phyloP scores from a whole-genome alignment of 192 early-diverging fungal species.

The Phycomyces nitens region DNA sequence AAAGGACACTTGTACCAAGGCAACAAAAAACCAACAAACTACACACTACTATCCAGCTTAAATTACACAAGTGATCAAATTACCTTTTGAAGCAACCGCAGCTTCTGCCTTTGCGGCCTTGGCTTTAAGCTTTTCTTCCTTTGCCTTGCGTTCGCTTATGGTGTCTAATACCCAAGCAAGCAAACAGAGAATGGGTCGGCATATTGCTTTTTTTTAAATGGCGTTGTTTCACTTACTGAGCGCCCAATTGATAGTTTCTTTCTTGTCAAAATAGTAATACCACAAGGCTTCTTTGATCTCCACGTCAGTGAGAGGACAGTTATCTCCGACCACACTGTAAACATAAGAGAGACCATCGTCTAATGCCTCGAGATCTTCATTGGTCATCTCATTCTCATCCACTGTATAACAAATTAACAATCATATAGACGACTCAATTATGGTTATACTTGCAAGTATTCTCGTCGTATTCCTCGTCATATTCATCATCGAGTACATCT shows the following conservation, averaged over 20 bases:
- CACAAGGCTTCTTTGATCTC: constrained; percentile 71
- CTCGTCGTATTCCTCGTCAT: constrained; percentile 41
- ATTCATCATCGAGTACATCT: constrained; percentile 48
- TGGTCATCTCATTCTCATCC: constrained; percentile 22
- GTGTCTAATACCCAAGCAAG: constrained; percentile 9
- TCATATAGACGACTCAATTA: neutral
- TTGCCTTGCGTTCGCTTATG: constrained; percentile 10
- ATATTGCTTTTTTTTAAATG: no score
- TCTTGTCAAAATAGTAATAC: constrained; percentile 70
- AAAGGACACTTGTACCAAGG: neutral
- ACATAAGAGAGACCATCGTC: constrained; percentile 57
- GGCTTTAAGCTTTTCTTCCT: constrained; percentile 22
- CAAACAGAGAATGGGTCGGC: neutral
- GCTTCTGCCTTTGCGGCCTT: constrained; percentile 3
- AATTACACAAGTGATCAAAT: neutral
- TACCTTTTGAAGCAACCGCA: constrained; percentile 27
- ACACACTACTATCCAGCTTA: neutral
- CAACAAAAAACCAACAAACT: neutral
- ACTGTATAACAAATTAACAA: neutral
- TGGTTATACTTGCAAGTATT: constrained; percentile 31
- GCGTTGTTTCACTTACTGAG: constrained; percentile 50
- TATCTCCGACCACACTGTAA: constrained; percentile 53
- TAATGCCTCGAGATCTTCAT: constrained; percentile 41
- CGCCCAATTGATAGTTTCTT: constrained; percentile 62
- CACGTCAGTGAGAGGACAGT: constrained; percentile 49